phyloP scores from a whole-genome alignment of 1,139 yeast species.

The Pichia sp. region DNA sequence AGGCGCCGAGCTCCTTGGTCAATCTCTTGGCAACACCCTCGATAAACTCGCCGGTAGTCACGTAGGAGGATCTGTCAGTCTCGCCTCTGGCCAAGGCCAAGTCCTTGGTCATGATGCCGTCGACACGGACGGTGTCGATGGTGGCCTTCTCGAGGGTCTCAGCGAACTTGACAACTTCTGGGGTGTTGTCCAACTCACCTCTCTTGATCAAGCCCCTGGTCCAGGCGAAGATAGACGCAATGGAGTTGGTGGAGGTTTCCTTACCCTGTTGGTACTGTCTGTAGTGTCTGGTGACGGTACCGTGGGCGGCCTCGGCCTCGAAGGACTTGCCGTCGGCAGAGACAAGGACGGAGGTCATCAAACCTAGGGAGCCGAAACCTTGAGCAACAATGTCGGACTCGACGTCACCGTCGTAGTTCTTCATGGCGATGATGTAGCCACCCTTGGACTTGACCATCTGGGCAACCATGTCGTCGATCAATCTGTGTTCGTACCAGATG shows the following conservation, averaged over 20 bases:
- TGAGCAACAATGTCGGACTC: slow-evolving; percentile 84
- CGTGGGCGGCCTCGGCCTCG: slow-evolving; percentile 84
- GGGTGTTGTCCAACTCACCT: slow-evolving; percentile 70
- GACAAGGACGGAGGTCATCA: slow-evolving; percentile 78
- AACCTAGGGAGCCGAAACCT: slow-evolving; percentile 79
- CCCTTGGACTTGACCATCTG: slow-evolving; percentile 84
- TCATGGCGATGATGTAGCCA: slow-evolving; percentile 78
- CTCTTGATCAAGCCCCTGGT: slow-evolving; percentile 78
- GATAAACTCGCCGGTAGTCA: slow-evolving; percentile 71
- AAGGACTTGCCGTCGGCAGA: slow-evolving; percentile 85
- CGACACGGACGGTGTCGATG: slow-evolving; percentile 65
- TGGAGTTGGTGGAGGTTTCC: slow-evolving; percentile 79
- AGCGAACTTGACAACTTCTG: slow-evolving; percentile 67
- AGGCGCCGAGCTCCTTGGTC: slow-evolving; percentile 16
- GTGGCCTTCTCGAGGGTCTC: slow-evolving; percentile 64
- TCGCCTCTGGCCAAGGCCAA: slow-evolving; percentile 62
- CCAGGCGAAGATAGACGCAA: slow-evolving; percentile 85
- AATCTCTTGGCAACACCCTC: slow-evolving; percentile 62
- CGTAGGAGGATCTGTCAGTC: slow-evolving; percentile 39
- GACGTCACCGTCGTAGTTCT: slow-evolving; percentile 84
- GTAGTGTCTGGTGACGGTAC: slow-evolving; percentile 82
- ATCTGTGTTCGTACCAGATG: slow-evolving; percentile 77
- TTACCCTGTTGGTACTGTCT: slow-evolving; percentile 82
- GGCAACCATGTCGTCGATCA: slow-evolving; percentile 85
- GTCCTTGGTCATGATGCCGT: slow-evolving; percentile 79